Base-by-base conservation (phyloP, 2,329 filamentous ascomycete species). In the Aureobasidium sp. region DNA sequence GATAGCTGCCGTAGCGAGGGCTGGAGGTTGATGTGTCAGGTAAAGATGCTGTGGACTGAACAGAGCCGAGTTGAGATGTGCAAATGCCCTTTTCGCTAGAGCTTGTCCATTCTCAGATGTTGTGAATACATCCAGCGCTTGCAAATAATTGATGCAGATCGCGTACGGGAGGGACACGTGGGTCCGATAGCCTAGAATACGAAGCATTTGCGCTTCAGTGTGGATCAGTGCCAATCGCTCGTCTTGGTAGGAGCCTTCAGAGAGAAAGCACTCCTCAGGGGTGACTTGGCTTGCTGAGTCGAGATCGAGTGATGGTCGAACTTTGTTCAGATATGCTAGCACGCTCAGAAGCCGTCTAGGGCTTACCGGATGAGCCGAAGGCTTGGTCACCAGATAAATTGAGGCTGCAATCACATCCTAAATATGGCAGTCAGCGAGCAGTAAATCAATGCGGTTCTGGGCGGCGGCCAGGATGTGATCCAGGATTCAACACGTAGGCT, bases 41-140 rank as follows among this genome's bases (percentile, higher is more conserved):
- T 95, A 97, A 15, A 97, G 78, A 71, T 95, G 79, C 74, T 97
- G 93, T 9, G 94, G 92, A 48, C 88, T 94, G 37, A 97, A 76
- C 12, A 99, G 78, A 2, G 90, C 87, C 8, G 89, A 85, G 72
- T 96, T 97, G n/a, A 97, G 81, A 70, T 96, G 87, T 57, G 86
- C 85, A 47, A 96, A 79, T 0, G 86, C 83, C 44, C 85, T 82
- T 59, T 80, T 79, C 1, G 89, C 83, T 2, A 95, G 79, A 7
- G 75, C 75, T 0, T 82, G 76, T 2, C 76, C 78, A 45, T 72
- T 71, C 1, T 70, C 68, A 27, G 71, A 67, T 2, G 70, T 68
- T 47, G 67, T 63, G 64, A 86, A 81, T 52, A 89, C 87, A 63
- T 91, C 90, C 19, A 99, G 83, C 0, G 92, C 88, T 75, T 97